Percentiles rank a stretch among this genome's conserved stretches.
phyloP scores from a whole-genome alignment of 192 early-diverging fungal species.

The Mortierella alpina region DNA sequence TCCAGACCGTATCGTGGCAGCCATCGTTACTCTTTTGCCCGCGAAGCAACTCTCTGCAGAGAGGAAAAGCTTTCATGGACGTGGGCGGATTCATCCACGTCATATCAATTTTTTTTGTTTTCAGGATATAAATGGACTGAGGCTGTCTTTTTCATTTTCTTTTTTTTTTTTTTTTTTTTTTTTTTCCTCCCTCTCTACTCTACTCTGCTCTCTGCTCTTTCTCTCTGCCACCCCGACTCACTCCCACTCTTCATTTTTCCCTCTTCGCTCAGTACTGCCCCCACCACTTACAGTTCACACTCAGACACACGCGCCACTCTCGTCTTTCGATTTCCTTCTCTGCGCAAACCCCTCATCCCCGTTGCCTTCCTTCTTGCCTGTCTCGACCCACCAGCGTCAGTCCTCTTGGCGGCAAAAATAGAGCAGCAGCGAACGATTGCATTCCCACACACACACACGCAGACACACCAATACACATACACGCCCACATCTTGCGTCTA shows the following conservation, averaged over 20 bases:
- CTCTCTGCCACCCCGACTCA: background rate
- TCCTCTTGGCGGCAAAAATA: too few species aligned
- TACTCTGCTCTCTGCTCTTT: background rate
- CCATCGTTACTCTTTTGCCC: too few species aligned
- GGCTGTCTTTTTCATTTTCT: slow-evolving; percentile 1
- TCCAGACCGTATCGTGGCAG: too few species aligned
- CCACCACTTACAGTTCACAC: background rate
- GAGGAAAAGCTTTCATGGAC: background rate
- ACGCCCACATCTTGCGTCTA: background rate
- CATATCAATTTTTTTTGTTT: slow-evolving; percentile 15
- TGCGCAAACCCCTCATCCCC: background rate
- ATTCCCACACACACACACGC: background rate
- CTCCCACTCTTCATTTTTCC: background rate
- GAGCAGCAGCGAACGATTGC: too few species aligned
- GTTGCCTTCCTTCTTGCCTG: background rate
- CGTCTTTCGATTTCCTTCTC: background rate
- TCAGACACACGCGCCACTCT: background rate
- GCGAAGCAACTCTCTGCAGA: background rate
- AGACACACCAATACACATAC: background rate
- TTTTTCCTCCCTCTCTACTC: background rate
- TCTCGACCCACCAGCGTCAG: too few species aligned
- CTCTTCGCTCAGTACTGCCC: background rate
- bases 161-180: slow-evolving; percentile 17
- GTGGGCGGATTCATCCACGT: background rate
- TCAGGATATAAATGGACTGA: background rate